These are phyloP conservation scores for Amanita phalloides DNA, from an alignment of 768 basidiomycete species.

Conservation along the genomic window DNA sequence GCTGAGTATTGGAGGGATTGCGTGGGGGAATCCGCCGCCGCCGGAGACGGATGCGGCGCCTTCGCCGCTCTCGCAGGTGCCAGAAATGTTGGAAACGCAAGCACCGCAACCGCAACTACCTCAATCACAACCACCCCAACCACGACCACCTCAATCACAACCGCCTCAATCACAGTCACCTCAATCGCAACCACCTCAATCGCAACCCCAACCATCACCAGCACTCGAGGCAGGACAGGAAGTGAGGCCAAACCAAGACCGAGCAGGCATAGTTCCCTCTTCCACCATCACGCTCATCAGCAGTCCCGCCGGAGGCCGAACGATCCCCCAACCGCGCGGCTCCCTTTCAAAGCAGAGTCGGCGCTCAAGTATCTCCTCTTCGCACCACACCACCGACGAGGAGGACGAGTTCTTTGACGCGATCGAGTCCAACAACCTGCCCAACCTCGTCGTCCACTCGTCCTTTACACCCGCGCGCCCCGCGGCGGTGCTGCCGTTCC, in stretches of 20 bases:
- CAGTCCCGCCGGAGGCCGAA: not conserved
- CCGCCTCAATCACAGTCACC: not conserved
- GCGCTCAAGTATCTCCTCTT: not conserved
- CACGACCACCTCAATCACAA: not conserved
- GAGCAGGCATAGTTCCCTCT: not conserved
- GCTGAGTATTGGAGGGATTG: not conserved
- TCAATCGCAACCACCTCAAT: not conserved
- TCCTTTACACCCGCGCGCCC: conserved; percentile 37
- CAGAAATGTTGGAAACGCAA: not conserved
- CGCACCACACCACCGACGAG: conserved; percentile 52
- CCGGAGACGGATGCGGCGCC: not conserved
- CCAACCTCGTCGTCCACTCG: conserved; percentile 63
- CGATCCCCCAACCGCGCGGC: not conserved
- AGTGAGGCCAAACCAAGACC: not conserved
- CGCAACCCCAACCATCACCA: too few species aligned
- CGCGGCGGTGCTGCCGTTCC: conserved; percentile 10
- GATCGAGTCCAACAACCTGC: conserved; percentile 73
- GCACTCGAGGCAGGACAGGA: not conserved
- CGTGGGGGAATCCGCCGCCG: not conserved
- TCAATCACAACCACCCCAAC: not conserved
- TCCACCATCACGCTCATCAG: not conserved
- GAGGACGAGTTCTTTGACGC: conserved; percentile 98
- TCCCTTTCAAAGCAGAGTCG: not conserved
- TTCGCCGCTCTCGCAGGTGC: not conserved
- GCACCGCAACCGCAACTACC: too few species aligned